Evolutionary conservation across 768 basidiomycete genomes (phyloP).

Genomic region (Nidularia sp.): DNA sequence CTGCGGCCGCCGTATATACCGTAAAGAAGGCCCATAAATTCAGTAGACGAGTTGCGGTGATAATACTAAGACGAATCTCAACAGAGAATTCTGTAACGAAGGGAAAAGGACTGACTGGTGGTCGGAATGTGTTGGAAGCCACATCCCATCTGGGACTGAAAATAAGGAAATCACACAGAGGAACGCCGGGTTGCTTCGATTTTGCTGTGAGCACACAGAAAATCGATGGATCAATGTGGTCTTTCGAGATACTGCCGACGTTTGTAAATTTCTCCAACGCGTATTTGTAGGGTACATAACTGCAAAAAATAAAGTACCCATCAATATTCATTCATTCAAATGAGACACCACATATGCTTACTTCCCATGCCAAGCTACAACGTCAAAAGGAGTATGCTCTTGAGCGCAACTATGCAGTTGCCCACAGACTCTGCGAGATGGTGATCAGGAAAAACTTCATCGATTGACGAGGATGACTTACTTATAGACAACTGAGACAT

Average conservation of each 20-base stretch:
- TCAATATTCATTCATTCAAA: not conserved
- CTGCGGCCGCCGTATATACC: constrained; percentile 63
- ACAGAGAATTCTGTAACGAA: not conserved
- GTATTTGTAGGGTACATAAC: constrained; percentile 68
- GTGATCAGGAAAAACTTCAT: not conserved
- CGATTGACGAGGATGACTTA: constrained; percentile 10
- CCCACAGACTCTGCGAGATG: constrained; percentile 42
- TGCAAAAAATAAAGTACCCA: constrained; percentile 10
- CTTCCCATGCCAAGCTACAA: constrained; percentile 72
- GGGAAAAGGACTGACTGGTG: constrained; percentile 35
- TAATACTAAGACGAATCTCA: constrained; percentile 38
- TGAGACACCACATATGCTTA: constrained; percentile 19
- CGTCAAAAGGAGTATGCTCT: constrained; percentile 68
- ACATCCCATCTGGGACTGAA: constrained; percentile 67
- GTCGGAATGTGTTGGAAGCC: constrained; percentile 52
- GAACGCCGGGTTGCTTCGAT: constrained; percentile 53
- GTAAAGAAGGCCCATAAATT: constrained; percentile 63
- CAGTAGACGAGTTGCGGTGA: constrained; percentile 58
- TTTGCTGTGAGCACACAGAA: constrained; percentile 67
- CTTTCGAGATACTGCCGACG: constrained; percentile 61
- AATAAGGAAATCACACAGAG: constrained; percentile 61
- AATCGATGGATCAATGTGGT: constrained; percentile 68
- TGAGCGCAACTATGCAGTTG: constrained; percentile 50
- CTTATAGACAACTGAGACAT: constrained; percentile 43
- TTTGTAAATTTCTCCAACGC: constrained; percentile 59